A percentile compares a stretch with the other conserved stretches of the same genome.
phyloP scores from a whole-genome alignment of 768 basidiomycete genomes.

The Panaeolus papilionaceus region DNA sequence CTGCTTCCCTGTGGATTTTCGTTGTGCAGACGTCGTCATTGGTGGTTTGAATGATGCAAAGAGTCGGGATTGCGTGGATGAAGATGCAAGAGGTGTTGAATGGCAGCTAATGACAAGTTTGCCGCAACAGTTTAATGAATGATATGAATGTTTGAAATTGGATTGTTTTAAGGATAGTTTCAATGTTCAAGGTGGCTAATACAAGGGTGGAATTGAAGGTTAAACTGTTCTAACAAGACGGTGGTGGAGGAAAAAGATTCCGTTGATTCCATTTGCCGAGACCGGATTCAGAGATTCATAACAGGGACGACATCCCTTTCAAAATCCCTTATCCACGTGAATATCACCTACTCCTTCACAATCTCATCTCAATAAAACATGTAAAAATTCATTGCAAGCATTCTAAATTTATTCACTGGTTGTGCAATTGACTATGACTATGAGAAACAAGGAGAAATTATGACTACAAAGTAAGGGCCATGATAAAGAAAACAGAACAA shows the following conservation, averaged over 20 bases:
- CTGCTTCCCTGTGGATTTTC: slow-evolving; percentile 17
- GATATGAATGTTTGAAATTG: slow-evolving; percentile 6
- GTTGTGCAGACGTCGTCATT: slow-evolving; percentile 75
- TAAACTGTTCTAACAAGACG: background rate
- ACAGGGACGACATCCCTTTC: background rate
- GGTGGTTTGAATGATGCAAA: slow-evolving; percentile 55
- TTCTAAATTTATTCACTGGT: slow-evolving; percentile 5
- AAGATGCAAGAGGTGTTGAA: background rate
- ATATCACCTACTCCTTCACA: background rate
- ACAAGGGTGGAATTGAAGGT: background rate
- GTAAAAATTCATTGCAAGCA: background rate
- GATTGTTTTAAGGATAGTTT: background rate
- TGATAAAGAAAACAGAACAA: slow-evolving; percentile 5
- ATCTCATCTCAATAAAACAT: background rate
- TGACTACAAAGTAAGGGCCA: slow-evolving; percentile 9
- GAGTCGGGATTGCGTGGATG: background rate
- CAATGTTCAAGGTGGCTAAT: background rate
- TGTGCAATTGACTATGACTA: slow-evolving; percentile 11
- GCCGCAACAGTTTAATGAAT: background rate
- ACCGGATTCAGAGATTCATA: background rate
- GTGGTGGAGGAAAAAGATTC: slow-evolving; percentile 6
- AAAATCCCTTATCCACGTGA: background rate
- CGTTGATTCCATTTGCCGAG: slow-evolving; percentile 14
- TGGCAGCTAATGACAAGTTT: background rate
- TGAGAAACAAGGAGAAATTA: slow-evolving; percentile 3